Evolutionary conservation across 208 protist genomes (phyloP).

Genomic region (Crithidia bombi): DNA sequence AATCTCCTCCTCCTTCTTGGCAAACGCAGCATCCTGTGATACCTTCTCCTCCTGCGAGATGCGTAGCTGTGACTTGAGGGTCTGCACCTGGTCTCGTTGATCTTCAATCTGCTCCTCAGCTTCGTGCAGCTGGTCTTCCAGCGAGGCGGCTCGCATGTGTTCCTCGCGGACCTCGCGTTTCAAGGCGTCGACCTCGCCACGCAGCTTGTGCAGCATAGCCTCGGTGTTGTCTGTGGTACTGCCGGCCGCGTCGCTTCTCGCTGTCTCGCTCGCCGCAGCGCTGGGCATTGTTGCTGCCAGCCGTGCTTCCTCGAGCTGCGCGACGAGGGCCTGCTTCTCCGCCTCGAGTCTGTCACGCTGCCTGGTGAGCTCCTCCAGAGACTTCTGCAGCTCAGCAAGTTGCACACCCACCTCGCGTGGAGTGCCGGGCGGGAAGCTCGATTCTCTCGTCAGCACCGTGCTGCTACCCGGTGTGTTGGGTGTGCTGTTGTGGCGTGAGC

Average conservation of each 20-base stretch:
- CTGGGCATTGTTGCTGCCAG: not conserved
- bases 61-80: conserved; percentile 38
- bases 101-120: conserved; percentile 36
- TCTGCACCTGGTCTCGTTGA: conserved; percentile 37
- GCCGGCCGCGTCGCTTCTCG: not conserved
- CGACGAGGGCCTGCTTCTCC: conserved; percentile 18
- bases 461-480: conserved; percentile 24
- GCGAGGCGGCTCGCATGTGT: conserved; percentile 23
- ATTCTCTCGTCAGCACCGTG: conserved; percentile 18
- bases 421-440: conserved; percentile 3
- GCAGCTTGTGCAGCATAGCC: conserved; percentile 12
- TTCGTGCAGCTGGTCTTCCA: conserved; percentile 32
- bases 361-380: conserved; percentile 21
- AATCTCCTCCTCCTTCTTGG: conserved; percentile 46
- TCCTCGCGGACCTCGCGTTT: conserved; percentile 27
- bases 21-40: conserved; percentile 25
- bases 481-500: conserved; percentile 29
- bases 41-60: conserved; percentile 47
- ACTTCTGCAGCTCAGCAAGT: conserved; percentile 23
- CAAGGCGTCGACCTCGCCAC: conserved; percentile 19
- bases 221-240: conserved; percentile 4
- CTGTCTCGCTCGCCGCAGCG: not conserved
- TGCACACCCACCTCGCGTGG: conserved; percentile 10
- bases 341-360: conserved; percentile 23
- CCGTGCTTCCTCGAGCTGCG: conserved; percentile 14